A percentile compares a stretch with the other conserved stretches of the same genome.
These are phyloP conservation scores for Trebouxia sp. DNA, from an alignment of 139 green algal species.

Conservation along the genomic window DNA sequence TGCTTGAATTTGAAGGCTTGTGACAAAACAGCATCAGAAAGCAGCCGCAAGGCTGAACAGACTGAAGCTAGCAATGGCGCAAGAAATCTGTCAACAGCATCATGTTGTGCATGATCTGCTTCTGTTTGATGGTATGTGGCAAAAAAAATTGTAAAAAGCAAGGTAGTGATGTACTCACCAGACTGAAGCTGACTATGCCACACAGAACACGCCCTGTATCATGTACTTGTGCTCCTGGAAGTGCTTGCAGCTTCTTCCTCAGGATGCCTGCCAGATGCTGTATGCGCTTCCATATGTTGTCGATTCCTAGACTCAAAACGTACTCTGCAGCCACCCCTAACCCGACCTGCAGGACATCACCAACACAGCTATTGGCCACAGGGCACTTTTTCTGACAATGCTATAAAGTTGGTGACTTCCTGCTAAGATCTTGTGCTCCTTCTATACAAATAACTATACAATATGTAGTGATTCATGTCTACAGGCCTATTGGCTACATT, in stretches of 20 bases:
- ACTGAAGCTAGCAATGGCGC: too few relatives aligned
- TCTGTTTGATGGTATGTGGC: too few relatives aligned
- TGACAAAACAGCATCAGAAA: too few relatives aligned
- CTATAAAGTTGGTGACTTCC: neutral
- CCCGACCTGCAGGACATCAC: slow-evolving; percentile 37
- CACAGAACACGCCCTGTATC: slow-evolving; percentile 58
- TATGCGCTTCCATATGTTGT: slow-evolving; percentile 52
- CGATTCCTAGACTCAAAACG: slow-evolving; percentile 45
- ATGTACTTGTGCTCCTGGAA: slow-evolving; percentile 42
- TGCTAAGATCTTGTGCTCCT: neutral
- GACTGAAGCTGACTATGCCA: slow-evolving; percentile 70
- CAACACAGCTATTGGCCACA: neutral
- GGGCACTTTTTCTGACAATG: neutral
- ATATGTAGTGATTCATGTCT: neutral
- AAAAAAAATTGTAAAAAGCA: too few relatives aligned
- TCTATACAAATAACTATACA: neutral
- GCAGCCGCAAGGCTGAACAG: too few relatives aligned
- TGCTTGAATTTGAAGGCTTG: too few relatives aligned
- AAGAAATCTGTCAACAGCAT: too few relatives aligned
- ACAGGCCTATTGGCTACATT: too few relatives aligned
- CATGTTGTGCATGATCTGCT: too few relatives aligned
- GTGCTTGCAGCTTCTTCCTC: slow-evolving; percentile 31
- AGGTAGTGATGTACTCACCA: too few relatives aligned
- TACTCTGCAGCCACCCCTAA: slow-evolving; percentile 65
- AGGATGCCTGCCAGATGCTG: slow-evolving; percentile 42